Percentiles rank a stretch among this genome's conserved stretches.
Conservation (phyloP, 441 rosid species). For the Syzygium syzygioides region DNA sequence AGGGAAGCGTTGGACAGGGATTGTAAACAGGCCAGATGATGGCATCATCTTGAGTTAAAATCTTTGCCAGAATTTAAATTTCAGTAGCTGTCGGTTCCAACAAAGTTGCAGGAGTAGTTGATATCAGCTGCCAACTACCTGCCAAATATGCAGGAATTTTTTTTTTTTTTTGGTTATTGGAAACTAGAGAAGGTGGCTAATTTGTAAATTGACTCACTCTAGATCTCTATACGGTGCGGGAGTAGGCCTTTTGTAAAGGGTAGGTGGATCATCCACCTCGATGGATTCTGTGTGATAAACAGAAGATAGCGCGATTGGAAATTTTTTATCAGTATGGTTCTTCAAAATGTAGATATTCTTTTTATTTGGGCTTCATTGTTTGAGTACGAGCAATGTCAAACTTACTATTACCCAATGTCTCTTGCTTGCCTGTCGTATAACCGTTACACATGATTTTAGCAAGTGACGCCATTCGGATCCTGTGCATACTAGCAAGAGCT, state of each 20-base stretch:
- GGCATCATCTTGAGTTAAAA: neutral
- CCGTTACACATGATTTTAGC: neutral
- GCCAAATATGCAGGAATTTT: neutral
- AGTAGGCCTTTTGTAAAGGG: neutral
- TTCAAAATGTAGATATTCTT: neutral
- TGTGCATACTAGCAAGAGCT: neutral
- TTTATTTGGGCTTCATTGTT: neutral
- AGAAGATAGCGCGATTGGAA: neutral
- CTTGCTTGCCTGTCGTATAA: neutral
- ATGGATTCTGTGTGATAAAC: neutral
- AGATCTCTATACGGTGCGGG: neutral
- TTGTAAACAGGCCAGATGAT: constrained; percentile 28
- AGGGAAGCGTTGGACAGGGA: constrained; percentile 64
- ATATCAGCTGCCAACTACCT: neutral
- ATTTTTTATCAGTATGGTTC: neutral
- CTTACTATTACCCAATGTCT: neutral
- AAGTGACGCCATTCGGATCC: neutral
- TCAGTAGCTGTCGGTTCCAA: neutral
- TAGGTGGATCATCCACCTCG: neutral
- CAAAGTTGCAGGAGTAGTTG: neutral
- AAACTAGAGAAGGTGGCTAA: neutral
- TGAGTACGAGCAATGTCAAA: neutral
- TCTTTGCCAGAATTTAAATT: neutral
- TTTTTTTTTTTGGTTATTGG: neutral
- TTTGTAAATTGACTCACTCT: neutral